These are phyloP conservation scores for Ormosia semicastrata DNA, from an alignment of 306 rosid genomes.

Conservation along the genomic window DNA sequence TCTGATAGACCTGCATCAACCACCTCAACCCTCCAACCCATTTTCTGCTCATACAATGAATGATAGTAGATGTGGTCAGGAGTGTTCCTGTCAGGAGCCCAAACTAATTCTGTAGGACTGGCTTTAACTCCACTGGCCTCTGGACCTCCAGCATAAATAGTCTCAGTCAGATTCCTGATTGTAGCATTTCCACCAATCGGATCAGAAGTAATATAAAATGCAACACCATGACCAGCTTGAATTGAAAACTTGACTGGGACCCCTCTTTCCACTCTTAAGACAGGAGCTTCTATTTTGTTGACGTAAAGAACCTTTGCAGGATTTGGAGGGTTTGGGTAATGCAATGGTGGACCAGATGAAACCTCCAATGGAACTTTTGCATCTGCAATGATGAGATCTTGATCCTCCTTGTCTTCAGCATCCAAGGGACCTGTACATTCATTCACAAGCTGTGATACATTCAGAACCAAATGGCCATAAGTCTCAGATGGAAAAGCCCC, in stretches of 20 bases:
- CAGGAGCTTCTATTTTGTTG: conserved; percentile 71
- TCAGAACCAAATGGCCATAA: conserved; percentile 49
- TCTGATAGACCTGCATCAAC: conserved; percentile 74
- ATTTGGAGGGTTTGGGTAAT: conserved; percentile 65
- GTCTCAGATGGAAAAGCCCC: conserved; percentile 32
- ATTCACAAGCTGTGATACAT: conserved; percentile 50
- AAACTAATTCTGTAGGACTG: conserved; percentile 56
- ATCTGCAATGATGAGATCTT: conserved; percentile 59
- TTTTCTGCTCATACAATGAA: conserved; percentile 59
- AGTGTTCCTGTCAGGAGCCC: conserved; percentile 69
- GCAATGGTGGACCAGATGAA: conserved; percentile 47
- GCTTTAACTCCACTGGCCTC: conserved; percentile 67
- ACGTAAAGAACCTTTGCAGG: conserved; percentile 59
- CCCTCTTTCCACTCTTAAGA: conserved; percentile 66
- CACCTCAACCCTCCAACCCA: conserved; percentile 73
- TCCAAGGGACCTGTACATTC: conserved; percentile 66
- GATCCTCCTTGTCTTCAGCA: conserved; percentile 66
- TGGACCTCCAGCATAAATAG: conserved; percentile 62
- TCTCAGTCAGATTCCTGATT: conserved; percentile 52
- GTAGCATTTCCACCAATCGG: conserved; percentile 71
- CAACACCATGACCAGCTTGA: conserved; percentile 71
- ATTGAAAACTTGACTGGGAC: conserved; percentile 63
- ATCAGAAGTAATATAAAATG: conserved; percentile 62
- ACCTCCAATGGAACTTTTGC: conserved; percentile 53
- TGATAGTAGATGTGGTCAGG: conserved; percentile 64